A percentile compares a stretch with the other conserved stretches of the same genome.
phyloP scores from a whole-genome alignment of 2,329 filamentous ascomycete species.

The Septoria petroselini region DNA sequence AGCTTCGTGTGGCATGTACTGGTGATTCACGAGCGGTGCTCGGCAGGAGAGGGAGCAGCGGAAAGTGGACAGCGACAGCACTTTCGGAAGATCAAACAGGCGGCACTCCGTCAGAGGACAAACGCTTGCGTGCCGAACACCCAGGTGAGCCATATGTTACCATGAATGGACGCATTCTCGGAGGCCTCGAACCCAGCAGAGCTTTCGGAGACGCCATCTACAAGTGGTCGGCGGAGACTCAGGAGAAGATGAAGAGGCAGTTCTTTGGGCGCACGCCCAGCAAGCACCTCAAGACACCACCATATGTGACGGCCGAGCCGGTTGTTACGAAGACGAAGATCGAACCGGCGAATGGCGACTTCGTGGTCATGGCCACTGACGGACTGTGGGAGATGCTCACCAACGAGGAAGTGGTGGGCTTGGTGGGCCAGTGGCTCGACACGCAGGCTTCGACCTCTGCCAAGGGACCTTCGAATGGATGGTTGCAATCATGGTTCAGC shows the following conservation, averaged over 20 bases:
- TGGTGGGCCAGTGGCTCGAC: constrained; percentile 97
- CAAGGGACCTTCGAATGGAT: constrained; percentile 49
- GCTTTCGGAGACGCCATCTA: constrained; percentile 96
- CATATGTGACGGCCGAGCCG: constrained; percentile 95
- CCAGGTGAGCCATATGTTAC: constrained; percentile 86
- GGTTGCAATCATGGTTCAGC: constrained; percentile 68
- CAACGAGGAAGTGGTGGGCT: constrained; percentile 94
- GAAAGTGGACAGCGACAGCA: constrained; percentile 89
- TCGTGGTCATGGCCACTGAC: constrained; percentile 93
- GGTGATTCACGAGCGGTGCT: constrained; percentile 95
- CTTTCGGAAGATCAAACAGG: constrained; percentile 94
- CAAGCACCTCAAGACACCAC: constrained; percentile 78
- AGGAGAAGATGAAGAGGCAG: constrained; percentile 73
- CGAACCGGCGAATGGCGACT: constrained; percentile 84
- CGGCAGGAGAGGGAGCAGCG: constrained; percentile 70
- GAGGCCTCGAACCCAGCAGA: constrained; percentile 85
- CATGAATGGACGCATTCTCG: constrained; percentile 83
- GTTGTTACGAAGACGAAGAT: constrained; percentile 91
- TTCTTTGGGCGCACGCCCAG: constrained; percentile 85
- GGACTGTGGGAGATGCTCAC: constrained; percentile 99
- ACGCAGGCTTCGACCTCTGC: constrained; percentile 53
- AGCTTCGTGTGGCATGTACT: constrained; percentile 89
- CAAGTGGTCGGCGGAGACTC: constrained; percentile 88
- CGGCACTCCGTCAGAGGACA: constrained; percentile 77
- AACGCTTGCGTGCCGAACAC: constrained; percentile 78